Evolutionary conservation across 2,329 filamentous ascomycete species (phyloP), one percentile per base, ranked within the genome.

Genomic region (Pestalotiopsis sp.): DNA sequence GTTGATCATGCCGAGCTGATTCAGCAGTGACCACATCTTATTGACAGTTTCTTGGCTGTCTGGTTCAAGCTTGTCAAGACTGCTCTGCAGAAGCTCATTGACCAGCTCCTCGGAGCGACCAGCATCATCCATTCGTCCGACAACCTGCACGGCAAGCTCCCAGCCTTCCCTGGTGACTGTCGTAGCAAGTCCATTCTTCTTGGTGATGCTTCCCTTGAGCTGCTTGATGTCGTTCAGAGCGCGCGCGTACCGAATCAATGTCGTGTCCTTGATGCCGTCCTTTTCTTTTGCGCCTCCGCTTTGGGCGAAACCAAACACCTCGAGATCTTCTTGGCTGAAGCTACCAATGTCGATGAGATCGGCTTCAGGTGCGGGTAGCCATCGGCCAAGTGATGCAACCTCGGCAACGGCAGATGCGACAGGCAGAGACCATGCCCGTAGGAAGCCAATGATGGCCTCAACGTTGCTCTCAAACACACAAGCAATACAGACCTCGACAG

Each of bases 131-230:
- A 98, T 87, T 66, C 95, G 90, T 11, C 92, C 93, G 60, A 98
- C 85, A 12, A 97, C 88, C 69, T 94, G 90, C 58, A 98, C 90
- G 0, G 94, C 92, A 76, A 98, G 82, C 81, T 98, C 94, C 95
- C 95, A 98, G 9, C 95, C 95, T 73, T 95, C 91, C 49, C 87
- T 84, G 14, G 80, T 76, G 13, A 79, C 78, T 25, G 74, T 79
- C 31, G 71, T 74, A 40, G 80, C 75, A 12, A 79, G 77, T 27
- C 75, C 79, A 38, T 72, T 75, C 49, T 75, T 73, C 65, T 77
- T 74, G 61, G 72, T 74, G 11, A 67, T 49, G 4, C 72, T 69
- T 3, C 81, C 74, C 1, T 81, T 81, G 61, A 90, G 77, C 25
- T 85, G 82, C 66, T 86, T 84, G 70, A 86, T 85, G 70, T 85